Evolutionary conservation across 495 filamentous ascomycete genomes (phyloP).

Genomic region (Penicillium cosmopolitanum): DNA sequence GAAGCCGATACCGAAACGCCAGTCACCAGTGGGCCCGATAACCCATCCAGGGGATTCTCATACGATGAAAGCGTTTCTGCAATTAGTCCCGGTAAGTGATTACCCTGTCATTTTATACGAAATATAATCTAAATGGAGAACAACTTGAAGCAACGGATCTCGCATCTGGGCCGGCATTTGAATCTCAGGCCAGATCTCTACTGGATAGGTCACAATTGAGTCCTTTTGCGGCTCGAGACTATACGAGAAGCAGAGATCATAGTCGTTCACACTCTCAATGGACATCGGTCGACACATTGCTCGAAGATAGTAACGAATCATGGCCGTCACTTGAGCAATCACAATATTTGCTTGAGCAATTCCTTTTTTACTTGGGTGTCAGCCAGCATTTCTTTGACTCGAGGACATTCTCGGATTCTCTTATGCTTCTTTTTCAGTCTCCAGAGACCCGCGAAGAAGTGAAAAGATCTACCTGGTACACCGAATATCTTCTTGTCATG

Average conservation of each 20-base stretch:
- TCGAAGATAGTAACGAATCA: slow-evolving; percentile 5
- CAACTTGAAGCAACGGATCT: slow-evolving; percentile 20
- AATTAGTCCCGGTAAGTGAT: slow-evolving; percentile 22
- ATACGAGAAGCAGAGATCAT: background rate
- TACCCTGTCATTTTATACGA: background rate
- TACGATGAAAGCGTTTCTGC: slow-evolving; percentile 12
- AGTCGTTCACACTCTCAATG: background rate
- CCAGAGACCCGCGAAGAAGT: slow-evolving; percentile 11
- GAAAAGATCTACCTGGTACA: slow-evolving; percentile 23
- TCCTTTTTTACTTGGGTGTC: slow-evolving; percentile 29
- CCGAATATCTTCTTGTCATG: slow-evolving; percentile 33
- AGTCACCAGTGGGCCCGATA: background rate
- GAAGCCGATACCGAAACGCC: slow-evolving; percentile 4
- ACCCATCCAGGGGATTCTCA: background rate
- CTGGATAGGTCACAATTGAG: slow-evolving; percentile 12
- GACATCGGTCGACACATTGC: slow-evolving; percentile 14
- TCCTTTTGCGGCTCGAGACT: no score
- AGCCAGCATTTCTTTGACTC: slow-evolving; percentile 33
- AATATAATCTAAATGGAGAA: no score
- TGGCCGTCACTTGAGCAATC: slow-evolving; percentile 24
- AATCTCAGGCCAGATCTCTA: slow-evolving; percentile 27
- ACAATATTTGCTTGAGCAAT: slow-evolving; percentile 28
- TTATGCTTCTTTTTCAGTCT: slow-evolving; percentile 25
- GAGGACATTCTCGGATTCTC: slow-evolving; percentile 24
- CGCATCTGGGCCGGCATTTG: slow-evolving; percentile 30